Evolutionary conservation across 2,329 filamentous ascomycete species (phyloP).

Genomic region (Talaromyces verruculosus): DNA sequence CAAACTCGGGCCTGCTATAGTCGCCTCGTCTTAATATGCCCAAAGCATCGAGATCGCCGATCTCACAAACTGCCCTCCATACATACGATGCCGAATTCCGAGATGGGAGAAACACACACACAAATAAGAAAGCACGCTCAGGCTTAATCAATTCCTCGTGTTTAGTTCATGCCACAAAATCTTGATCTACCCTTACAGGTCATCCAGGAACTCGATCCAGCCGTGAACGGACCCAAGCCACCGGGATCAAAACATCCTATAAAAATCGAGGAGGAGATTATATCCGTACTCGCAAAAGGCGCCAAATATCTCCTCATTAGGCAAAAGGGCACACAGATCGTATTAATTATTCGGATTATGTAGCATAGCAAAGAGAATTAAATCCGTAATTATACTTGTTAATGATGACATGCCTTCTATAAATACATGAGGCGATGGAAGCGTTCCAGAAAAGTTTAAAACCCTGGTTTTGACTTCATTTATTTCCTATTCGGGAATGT

Average conservation of each 20-base stretch:
- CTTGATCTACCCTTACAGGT: background rate
- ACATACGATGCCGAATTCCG: background rate
- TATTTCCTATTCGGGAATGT: slow-evolving; percentile 39
- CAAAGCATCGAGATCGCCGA: background rate
- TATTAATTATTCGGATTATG: background rate
- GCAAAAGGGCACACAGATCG: background rate
- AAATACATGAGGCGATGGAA: background rate
- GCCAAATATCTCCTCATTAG: background rate
- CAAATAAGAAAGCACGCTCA: background rate
- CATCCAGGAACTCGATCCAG: background rate
- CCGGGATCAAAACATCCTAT: background rate
- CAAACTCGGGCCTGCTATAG: background rate
- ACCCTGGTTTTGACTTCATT: slow-evolving; percentile 48
- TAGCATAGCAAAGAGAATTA: background rate
- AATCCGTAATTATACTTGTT: background rate
- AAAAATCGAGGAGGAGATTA: background rate
- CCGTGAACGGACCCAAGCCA: background rate
- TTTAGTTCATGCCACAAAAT: background rate
- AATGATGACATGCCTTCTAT: background rate
- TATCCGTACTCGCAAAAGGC: background rate
- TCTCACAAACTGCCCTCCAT: background rate
- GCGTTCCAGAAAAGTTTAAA: slow-evolving; percentile 27
- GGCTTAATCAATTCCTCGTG: background rate
- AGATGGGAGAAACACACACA: background rate
- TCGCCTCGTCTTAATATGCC: background rate